Conservation (phyloP, 495 filamentous ascomycete species). For the Ramalina intermedia region DNA sequence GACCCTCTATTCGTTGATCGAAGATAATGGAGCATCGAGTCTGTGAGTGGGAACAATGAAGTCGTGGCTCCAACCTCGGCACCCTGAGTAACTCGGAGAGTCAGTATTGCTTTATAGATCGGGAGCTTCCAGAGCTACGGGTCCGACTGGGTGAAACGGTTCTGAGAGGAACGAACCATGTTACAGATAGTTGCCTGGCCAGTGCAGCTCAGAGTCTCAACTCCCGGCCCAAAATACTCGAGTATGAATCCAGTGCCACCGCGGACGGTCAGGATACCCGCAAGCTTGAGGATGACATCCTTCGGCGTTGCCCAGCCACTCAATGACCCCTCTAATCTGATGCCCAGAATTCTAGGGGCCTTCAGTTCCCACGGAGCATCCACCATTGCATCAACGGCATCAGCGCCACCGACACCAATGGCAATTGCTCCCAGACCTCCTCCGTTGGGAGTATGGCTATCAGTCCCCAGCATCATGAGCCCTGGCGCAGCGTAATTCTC, state of each 20-base stretch:
- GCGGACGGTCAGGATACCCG: slow-evolving; percentile 80
- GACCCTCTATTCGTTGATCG: slow-evolving; percentile 64
- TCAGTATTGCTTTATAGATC: not conserved
- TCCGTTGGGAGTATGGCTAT: slow-evolving; percentile 94
- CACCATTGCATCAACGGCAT: slow-evolving; percentile 92
- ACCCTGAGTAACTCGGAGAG: slow-evolving; percentile 12
- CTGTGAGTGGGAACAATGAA: slow-evolving; percentile 77
- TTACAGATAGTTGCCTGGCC: slow-evolving; percentile 90
- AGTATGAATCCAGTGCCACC: slow-evolving; percentile 91
- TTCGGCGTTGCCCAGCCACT: slow-evolving; percentile 88
- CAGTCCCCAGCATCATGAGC: slow-evolving; percentile 98
- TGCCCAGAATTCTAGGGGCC: slow-evolving; percentile 79
- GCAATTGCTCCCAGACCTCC: slow-evolving; percentile 88
- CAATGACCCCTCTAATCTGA: slow-evolving; percentile 69
- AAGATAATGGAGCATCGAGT: slow-evolving; percentile 60
- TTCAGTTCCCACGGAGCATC: slow-evolving; percentile 96
- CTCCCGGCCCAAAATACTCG: slow-evolving; percentile 83
- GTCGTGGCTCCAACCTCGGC: slow-evolving; percentile 94
- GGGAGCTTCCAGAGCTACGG: too few relatives aligned
- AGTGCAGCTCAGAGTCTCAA: slow-evolving; percentile 77
- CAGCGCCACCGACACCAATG: slow-evolving; percentile 93
- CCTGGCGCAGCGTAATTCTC: slow-evolving; percentile 98
- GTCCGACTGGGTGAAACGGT: too few relatives aligned
- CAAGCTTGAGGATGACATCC: slow-evolving; percentile 82
- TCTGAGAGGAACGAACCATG: slow-evolving; percentile 38